phyloP scores from a whole-genome alignment of 2,329 filamentous ascomycete species.

The Microdochium paspali region DNA sequence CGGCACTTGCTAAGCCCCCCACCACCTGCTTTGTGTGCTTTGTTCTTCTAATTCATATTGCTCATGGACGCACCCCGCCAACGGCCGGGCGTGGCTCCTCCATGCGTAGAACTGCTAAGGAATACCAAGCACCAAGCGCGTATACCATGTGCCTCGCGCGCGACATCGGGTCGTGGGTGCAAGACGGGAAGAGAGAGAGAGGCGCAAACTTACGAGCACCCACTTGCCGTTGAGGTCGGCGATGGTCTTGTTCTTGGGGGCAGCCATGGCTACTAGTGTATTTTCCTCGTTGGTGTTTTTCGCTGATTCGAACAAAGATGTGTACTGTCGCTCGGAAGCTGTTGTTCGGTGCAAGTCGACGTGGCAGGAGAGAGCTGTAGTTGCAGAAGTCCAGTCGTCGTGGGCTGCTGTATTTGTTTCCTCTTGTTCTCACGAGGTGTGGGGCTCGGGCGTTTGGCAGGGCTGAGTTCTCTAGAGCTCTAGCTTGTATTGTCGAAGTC shows the following conservation, averaged over 20 bases:
- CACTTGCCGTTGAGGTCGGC: slow-evolving; percentile 62
- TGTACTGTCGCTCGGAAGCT: no score
- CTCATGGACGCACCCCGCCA: no score
- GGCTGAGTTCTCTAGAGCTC: slow-evolving; percentile 4
- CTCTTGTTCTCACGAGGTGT: neutral
- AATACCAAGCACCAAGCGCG: neutral
- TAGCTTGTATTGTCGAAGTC: no score
- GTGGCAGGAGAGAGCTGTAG: no score
- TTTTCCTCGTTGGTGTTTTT: neutral
- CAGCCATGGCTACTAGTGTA: slow-evolving; percentile 47
- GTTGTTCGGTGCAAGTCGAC: no score
- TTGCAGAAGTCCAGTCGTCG: no score
- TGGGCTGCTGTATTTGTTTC: neutral
- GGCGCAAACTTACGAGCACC: slow-evolving; percentile 46
- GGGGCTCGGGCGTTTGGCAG: slow-evolving; percentile 8
- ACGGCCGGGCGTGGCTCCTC: no score
- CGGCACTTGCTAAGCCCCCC: no score
- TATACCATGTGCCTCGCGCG: neutral
- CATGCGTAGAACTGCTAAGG: no score
- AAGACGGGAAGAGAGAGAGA: neutral
- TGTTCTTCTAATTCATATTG: no score
- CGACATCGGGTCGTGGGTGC: neutral
- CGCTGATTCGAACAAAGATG: no score
- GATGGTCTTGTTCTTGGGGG: slow-evolving; percentile 56
- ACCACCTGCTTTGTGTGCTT: no score